Conservation (phyloP, 2,329 filamentous ascomycete species). For the Sarocladiaceae sp. region DNA sequence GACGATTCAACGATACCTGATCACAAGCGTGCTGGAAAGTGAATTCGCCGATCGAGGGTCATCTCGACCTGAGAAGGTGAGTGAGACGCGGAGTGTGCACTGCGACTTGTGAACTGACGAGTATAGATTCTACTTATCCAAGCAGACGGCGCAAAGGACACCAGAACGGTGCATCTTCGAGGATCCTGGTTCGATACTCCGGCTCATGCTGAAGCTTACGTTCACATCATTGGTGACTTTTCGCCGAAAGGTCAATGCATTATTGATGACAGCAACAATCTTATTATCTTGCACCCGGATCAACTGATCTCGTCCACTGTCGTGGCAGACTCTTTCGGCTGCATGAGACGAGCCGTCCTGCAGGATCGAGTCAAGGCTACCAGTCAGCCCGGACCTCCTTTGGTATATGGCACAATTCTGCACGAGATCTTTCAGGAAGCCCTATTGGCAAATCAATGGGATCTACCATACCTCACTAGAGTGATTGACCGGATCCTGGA, state of each 20-base stretch:
- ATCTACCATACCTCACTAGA: constrained; percentile 58
- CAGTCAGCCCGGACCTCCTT: constrained; percentile 70
- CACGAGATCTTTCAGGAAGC: constrained; percentile 96
- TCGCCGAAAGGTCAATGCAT: constrained; percentile 67
- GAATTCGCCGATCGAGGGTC: constrained; percentile 63
- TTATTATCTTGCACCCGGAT: constrained; percentile 90
- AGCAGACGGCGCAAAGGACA: constrained; percentile 64
- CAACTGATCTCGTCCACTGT: constrained; percentile 93
- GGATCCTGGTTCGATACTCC: constrained; percentile 84
- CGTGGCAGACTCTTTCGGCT: constrained; percentile 93
- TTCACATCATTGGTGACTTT: constrained; percentile 84
- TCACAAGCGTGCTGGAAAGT: constrained; percentile 68
- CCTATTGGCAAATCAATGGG: constrained; percentile 79
- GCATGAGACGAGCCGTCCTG: constrained; percentile 83
- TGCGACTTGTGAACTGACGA: not conserved
- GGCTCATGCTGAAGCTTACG: constrained; percentile 68
- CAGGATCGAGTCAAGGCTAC: constrained; percentile 94
- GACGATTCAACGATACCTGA: constrained; percentile 81
- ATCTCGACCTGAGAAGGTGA: constrained; percentile 68
- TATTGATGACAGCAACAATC: constrained; percentile 75
- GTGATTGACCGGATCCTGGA: constrained; percentile 67
- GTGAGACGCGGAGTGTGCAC: constrained; percentile 11
- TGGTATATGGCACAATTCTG: constrained; percentile 89
- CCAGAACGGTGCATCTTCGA: constrained; percentile 69
- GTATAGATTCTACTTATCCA: constrained; percentile 73